Evolutionary conservation across 805 yeast species (phyloP), one percentile per base, ranked within the genome.

Genomic region (Saccharomycopsis capsularis): DNA sequence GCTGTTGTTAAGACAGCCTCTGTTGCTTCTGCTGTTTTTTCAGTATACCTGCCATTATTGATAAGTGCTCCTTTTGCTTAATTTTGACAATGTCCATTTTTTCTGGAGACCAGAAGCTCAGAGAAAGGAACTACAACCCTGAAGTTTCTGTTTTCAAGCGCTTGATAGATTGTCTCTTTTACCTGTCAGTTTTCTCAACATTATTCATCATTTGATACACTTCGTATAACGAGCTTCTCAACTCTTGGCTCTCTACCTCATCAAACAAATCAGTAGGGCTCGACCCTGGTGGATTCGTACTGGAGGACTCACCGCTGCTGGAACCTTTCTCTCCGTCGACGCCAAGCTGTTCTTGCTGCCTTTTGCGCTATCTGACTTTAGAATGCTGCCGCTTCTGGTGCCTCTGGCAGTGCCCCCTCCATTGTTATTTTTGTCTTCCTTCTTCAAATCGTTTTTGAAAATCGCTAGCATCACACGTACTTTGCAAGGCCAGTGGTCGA

Each of bases 401-500:
- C n/a, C 16, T 7, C 18, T 9, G 16, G 6, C 24, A 32, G 46
- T n/a, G 29, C 9, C 16, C 13, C 19, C 24, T 25, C 23, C 13
- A n/a, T 22, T 24, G 9, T 40, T 23, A 6, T 44, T 24, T 15
- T 6, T 19, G 36, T 22, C 19, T 18, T 36, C 42, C 16, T 42
- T 43, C 39, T 46, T 50, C 41, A 51, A 44, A 19, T 36, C 11
- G 15, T 25, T 29, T 40, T 46, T 52, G 46, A 45, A 53, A 30
- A 39, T 51, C 3, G 50, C 35, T 16, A 53, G 18, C 54, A 53
- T 47, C 36, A 50, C 56, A 21, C 56, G 29, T 5, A 53, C 54
- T 48, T 53, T 53, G 34, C 56, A 23, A 16, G 56, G 56, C 30
- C 50, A 45, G 35, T 53, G 50, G 42, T 53, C 54, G 5, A 47